Percentiles rank a stretch among this genome's conserved stretches.
phyloP scores from a whole-genome alignment of 164 flowering plant genomes.

The Umbellularia californica region DNA sequence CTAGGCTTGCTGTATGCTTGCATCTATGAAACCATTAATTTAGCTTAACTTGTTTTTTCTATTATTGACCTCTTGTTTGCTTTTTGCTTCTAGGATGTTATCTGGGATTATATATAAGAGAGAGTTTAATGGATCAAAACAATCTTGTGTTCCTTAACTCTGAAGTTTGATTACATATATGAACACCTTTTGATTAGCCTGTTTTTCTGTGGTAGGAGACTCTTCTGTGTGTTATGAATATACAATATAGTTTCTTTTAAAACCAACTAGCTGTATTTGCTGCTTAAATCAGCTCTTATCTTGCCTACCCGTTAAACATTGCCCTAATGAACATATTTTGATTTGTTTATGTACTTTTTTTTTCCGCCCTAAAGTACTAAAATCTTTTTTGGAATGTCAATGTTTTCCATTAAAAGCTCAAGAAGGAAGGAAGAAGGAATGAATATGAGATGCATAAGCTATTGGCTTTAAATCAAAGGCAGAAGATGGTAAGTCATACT shows the following conservation, averaged over 20 bases:
- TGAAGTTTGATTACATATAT: too few species aligned
- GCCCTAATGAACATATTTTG: not conserved
- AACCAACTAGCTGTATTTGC: not conserved
- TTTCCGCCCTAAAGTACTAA: not conserved
- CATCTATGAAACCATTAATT: too few species aligned
- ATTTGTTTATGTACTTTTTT: not conserved
- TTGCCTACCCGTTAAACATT: not conserved
- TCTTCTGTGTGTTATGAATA: not conserved
- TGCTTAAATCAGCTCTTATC: not conserved
- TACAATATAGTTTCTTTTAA: not conserved
- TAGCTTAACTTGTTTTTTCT: too few species aligned
- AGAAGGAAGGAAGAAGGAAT: slow-evolving; percentile 97
- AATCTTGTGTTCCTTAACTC: too few species aligned
- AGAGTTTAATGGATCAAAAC: too few species aligned
- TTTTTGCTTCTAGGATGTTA: too few species aligned
- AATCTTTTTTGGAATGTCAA: not conserved
- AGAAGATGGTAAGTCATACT: slow-evolving; percentile 66
- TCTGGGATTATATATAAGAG: too few species aligned
- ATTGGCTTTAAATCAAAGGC: slow-evolving; percentile 88
- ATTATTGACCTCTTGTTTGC: too few species aligned
- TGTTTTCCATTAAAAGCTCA: slow-evolving; percentile 49
- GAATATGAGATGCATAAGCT: slow-evolving; percentile 99
- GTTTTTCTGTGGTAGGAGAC: not conserved
- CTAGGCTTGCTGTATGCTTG: too few species aligned
- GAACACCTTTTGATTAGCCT: not conserved